A percentile compares a stretch with the other conserved stretches of the same genome.
phyloP scores from a whole-genome alignment of 2,329 filamentous ascomycete species.

The Oidium heveae region DNA sequence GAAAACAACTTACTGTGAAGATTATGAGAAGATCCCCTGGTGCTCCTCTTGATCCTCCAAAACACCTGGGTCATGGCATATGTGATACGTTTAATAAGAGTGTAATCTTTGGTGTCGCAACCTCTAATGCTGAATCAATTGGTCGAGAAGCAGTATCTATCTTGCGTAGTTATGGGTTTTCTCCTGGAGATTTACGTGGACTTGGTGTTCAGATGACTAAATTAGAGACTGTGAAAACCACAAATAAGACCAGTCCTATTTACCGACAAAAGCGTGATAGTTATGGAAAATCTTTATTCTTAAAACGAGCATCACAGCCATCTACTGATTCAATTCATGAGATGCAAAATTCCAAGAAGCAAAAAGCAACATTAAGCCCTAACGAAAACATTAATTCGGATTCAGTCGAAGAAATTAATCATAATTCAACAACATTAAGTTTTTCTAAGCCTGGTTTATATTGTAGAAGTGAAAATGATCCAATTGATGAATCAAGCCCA shows the following conservation, averaged over 20 bases:
- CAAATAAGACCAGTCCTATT: conserved; percentile 27
- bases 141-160: conserved; percentile 69
- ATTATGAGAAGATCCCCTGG: conserved; percentile 73
- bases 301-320: conserved; percentile 16
- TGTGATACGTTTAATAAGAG: conserved; percentile 92
- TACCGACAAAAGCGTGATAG: conserved; percentile 57
- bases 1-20: conserved; percentile 74
- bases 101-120: conserved; percentile 56
- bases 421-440: background rate
- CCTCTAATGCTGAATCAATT: conserved; percentile 44
- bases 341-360: conserved; percentile 16
- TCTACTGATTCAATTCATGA: conserved; percentile 24
- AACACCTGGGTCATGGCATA: conserved; percentile 83
- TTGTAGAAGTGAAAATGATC: conserved; percentile 16
- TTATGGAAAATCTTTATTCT: conserved; percentile 32
- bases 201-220: conserved; percentile 86
- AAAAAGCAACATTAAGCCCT: conserved; percentile 8
- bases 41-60: conserved; percentile 73
- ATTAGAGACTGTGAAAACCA: conserved; percentile 50
- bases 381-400: background rate
- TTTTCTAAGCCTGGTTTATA: conserved; percentile 3
- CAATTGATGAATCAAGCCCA: conserved; percentile 29
- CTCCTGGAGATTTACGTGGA: conserved; percentile 77
- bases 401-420: background rate
- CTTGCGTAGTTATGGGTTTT: conserved; percentile 56